Conservation (phyloP, 139 green algal genomes). For the Yamagishiella unicocca region DNA sequence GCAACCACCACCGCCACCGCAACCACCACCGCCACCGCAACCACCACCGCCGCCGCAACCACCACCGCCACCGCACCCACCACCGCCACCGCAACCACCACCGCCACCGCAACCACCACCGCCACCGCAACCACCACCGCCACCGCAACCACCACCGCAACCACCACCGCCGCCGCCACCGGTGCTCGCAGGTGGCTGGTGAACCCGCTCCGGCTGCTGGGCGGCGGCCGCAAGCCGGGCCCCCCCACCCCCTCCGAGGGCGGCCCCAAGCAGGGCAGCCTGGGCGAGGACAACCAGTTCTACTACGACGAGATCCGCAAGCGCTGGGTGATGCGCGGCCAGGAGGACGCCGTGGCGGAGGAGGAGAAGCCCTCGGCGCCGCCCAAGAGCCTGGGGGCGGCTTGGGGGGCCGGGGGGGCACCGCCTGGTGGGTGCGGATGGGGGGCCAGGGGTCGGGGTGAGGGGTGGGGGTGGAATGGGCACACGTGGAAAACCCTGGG, state of each 20-base stretch:
- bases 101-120: too few relatives aligned
- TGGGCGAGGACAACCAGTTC: conserved; percentile 46
- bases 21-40: too few relatives aligned
- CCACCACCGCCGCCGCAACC: too few relatives aligned
- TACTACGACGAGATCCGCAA: conserved; percentile 44
- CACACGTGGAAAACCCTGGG: not conserved
- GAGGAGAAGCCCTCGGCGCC: conserved; percentile 21
- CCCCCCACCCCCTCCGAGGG: not conserved
- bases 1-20: too few relatives aligned
- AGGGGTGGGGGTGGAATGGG: not conserved
- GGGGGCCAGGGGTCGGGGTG: not conserved
- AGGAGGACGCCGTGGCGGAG: conserved; percentile 29
- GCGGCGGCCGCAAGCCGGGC: conserved; percentile 12
- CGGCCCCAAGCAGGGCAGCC: conserved; percentile 34
- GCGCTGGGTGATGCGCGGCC: conserved; percentile 46
- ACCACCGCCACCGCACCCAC: too few relatives aligned
- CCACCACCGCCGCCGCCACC: too few relatives aligned
- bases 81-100: too few relatives aligned
- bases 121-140: too few relatives aligned
- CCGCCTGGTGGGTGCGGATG: not conserved
- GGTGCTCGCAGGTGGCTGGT: conserved; percentile 22
- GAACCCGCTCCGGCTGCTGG: conserved; percentile 27
- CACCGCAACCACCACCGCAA: too few relatives aligned
- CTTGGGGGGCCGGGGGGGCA: not conserved
- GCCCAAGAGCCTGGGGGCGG: conserved; percentile 11